Base-by-base conservation (phyloP, 768 basidiomycete genomes). In the Strobilomyces confusus region DNA sequence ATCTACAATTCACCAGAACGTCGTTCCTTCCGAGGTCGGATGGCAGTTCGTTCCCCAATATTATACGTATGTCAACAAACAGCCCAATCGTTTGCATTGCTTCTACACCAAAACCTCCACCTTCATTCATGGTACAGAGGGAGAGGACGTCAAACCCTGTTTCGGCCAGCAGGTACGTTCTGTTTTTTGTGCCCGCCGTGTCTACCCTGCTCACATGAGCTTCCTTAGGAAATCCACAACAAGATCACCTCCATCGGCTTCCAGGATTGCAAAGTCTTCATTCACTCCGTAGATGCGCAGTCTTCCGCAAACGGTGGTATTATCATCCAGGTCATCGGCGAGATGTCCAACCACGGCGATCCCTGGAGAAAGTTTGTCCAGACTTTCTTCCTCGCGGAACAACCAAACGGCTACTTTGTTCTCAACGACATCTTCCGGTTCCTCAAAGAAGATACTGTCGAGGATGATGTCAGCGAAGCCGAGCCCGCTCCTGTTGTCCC, bases 351-450 rank as follows among this genome's bases (percentile, higher is more conserved):
- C 74, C 80, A 83, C 59, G 81, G 82, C 52, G 90, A 89, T 49
- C 80, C 90, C 5, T 99, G 97, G 97, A 85, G 88, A 67, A 99
- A 98, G 76, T 99, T 99, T 64, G 95, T 94, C 12, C 97, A 99
- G 75, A 98, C 95, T 8, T 98, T 99, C 77, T 98, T 99, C 89
- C 87, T 99, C 50, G 97, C 97, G 36, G 94, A 98, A 72, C 97
- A 99, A 74, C 92, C 93, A 14, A 97, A 95, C 62, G 97, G 97
- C 40, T 99, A 98, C 77, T 99, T 95, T 69, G 97, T 99, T 59
- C 86, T 99, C 73, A 99, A 99, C 74, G 97, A 99, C 76, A 98
- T 98, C 77, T 99, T 98, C 86, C 89, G 97, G 55, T 98, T 97
- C 80, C 78, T 99, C 58, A 98, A 97, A 77, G 97, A 98, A 75